Conservation (phyloP, 2,329 filamentous ascomycete species). For the Neonectria sp. region DNA sequence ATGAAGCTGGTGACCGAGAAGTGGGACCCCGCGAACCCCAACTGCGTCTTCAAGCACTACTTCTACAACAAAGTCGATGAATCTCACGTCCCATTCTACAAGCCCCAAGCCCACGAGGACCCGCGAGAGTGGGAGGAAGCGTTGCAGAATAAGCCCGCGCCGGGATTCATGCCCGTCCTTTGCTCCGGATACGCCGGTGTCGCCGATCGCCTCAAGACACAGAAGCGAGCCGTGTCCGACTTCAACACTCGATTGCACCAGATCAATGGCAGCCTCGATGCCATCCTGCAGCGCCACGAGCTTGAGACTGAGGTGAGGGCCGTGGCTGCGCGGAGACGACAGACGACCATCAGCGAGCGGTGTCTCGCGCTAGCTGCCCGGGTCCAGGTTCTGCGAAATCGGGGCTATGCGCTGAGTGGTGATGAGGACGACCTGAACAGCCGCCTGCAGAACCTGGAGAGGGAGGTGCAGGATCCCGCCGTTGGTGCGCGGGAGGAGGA, state of each 20-base stretch:
- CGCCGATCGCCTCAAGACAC: constrained; percentile 79
- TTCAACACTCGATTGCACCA: constrained; percentile 83
- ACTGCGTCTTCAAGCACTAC: constrained; percentile 85
- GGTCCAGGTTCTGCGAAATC: constrained; percentile 84
- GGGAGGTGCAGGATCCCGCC: constrained; percentile 80
- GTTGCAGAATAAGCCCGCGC: constrained; percentile 82
- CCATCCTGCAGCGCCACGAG: constrained; percentile 83
- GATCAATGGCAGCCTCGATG: constrained; percentile 81
- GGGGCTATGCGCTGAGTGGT: constrained; percentile 84
- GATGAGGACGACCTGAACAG: constrained; percentile 85
- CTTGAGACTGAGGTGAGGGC: constrained; percentile 82
- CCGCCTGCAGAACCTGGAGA: constrained; percentile 79
- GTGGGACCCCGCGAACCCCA: constrained; percentile 79
- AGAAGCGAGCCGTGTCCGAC: constrained; percentile 77
- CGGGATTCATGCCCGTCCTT: constrained; percentile 83
- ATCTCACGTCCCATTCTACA: constrained; percentile 82
- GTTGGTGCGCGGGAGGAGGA: constrained; percentile 85
- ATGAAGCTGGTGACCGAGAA: constrained; percentile 79
- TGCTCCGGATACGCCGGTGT: constrained; percentile 82
- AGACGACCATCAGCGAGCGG: constrained; percentile 80
- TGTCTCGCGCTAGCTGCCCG: constrained; percentile 83
- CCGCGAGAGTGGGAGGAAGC: constrained; percentile 88
- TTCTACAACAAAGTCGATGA: constrained; percentile 90
- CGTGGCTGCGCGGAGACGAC: constrained; percentile 79
- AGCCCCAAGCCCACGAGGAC: constrained; percentile 79